phyloP scores from a whole-genome alignment of 192 early-diverging fungal species.

The Mortierella hygrophila region DNA sequence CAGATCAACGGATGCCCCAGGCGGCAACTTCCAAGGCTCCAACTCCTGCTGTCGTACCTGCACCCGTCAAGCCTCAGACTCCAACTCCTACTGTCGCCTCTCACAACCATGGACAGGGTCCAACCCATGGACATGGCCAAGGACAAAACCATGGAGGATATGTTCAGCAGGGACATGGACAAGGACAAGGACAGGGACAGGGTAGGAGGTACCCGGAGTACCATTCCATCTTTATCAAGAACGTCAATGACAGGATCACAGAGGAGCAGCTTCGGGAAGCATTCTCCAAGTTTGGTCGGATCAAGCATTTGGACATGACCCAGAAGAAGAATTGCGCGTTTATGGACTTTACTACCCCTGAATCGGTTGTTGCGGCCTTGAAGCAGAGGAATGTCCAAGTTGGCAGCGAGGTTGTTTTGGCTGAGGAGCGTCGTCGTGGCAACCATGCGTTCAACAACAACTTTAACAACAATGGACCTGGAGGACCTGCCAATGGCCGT shows the following conservation, averaged over 20 bases:
- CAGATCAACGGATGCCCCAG: slow-evolving; percentile 66
- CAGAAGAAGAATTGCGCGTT: slow-evolving; percentile 63
- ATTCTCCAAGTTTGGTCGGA: slow-evolving; percentile 68
- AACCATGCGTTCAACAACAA: slow-evolving; percentile 4
- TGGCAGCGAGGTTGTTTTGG: slow-evolving; percentile 31
- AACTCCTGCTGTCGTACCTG: slow-evolving; percentile 53
- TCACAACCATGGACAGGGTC: slow-evolving; percentile 9
- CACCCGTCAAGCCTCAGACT: slow-evolving; percentile 37
- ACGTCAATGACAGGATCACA: slow-evolving; percentile 64
- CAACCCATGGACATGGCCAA: not conserved
- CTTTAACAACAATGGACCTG: not conserved
- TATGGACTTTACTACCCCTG: slow-evolving; percentile 33
- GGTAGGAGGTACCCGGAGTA: slow-evolving; percentile 20
- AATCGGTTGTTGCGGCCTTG: slow-evolving; percentile 25
- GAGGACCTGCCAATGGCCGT: slow-evolving; percentile 6
- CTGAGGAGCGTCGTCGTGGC: slow-evolving; percentile 40
- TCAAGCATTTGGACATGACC: slow-evolving; percentile 69
- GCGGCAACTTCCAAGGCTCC: slow-evolving; percentile 64
- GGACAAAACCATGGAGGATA: slow-evolving; percentile 6
- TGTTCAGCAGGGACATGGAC: not conserved
- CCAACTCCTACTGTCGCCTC: slow-evolving; percentile 7
- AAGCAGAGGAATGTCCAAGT: slow-evolving; percentile 29
- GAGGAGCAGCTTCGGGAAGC: slow-evolving; percentile 63
- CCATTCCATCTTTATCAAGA: slow-evolving; percentile 70
- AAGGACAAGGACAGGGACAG: not conserved